These are phyloP conservation scores for Saxispiralis lemnorum DNA, from an alignment of 495 filamentous ascomycete species.

Conservation along the genomic window DNA sequence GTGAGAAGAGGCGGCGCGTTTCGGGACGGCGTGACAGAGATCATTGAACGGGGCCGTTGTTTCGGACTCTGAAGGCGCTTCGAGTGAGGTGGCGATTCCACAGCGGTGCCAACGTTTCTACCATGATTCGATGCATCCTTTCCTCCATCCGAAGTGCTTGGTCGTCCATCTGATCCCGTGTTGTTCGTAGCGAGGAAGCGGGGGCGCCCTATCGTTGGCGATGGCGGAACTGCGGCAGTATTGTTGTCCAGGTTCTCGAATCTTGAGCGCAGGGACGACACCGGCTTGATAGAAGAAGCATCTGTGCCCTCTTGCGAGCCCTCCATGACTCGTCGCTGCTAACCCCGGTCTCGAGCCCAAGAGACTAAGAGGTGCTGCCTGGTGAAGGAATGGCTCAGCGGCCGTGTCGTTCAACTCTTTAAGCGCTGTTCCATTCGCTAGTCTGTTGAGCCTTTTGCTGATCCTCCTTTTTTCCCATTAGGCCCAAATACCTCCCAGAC, in stretches of 20 bases:
- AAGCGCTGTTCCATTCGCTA: too few relatives aligned
- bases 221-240: conserved; percentile 23
- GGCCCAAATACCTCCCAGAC: too few relatives aligned
- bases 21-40: conserved; percentile 34
- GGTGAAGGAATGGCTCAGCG: too few relatives aligned
- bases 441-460: too few relatives aligned
- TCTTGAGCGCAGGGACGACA: conserved; percentile 79
- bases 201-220: conserved; percentile 27
- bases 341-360: too few relatives aligned
- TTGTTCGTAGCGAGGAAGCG: conserved; percentile 11
- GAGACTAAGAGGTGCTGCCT: too few relatives aligned
- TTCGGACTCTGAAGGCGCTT: conserved; percentile 1
- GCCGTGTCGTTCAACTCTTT: too few relatives aligned
- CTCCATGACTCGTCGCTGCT: not conserved
- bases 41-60: conserved; percentile 30
- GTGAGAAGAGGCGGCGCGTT: conserved; percentile 50
- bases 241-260: conserved; percentile 63
- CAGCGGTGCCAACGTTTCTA: too few relatives aligned
- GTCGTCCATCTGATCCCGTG: not conserved
- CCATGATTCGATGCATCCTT: too few relatives aligned
- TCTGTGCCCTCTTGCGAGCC: conserved; percentile 4
- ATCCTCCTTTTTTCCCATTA: too few relatives aligned
- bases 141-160: conserved; percentile 6
- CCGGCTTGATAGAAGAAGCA: conserved; percentile 33
- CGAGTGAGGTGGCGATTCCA: conserved; percentile 4